Base-by-base conservation (phyloP, 1,284 basidiomycete species). In the Mycosarcoma mackinlayi region DNA sequence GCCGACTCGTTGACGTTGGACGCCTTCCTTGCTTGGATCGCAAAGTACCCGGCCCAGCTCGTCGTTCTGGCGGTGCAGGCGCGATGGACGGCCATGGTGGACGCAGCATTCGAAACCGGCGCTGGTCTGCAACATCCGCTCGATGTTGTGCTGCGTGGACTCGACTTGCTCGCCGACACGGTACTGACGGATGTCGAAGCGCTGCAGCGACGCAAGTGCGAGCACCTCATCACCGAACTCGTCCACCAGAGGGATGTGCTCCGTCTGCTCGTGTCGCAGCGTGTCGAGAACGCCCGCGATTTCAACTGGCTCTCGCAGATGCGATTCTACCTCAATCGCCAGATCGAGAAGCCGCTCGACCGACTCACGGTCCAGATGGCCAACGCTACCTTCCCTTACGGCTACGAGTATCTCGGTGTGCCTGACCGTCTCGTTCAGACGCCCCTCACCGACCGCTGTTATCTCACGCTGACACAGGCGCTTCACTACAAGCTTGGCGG, bases 231-330 rank as follows among this genome's bases (percentile, higher is more conserved):
- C 85, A 98, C 95, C 1, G 96, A 99, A 84, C 89, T 98, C 4
- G 96, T 98, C 10, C 96, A 98, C 82, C 94, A 98, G 83, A 88
- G 95, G 70, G 95, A 98, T 83, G 94, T 98, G 38, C 91, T 91
- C 38, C 91, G 95, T 16, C 85, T 88, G 10, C 89, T 98, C 51
- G 87, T 92, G 49, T 86, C 88, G 54, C 87, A 90, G 73, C 84
- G 86, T n/a, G 87, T 91, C 10, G 69, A 84, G 1, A 89, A 91
- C 63, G 84, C 88, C 59, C 89, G 88, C 71, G 87, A 88, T 56
- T 99, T 98, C 83, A 88, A 89, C 6, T 98, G 96, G 96, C 86
- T 98, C 10, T 96, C 93, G 75, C 94, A 98, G 82, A 98, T 99
- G 95, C 92, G 96, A 8, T 99, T 94, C 86, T 98, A 98, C 83